Evolutionary conservation across 1,139 yeast species (phyloP).

Genomic region (Diutina mesorugosa): DNA sequence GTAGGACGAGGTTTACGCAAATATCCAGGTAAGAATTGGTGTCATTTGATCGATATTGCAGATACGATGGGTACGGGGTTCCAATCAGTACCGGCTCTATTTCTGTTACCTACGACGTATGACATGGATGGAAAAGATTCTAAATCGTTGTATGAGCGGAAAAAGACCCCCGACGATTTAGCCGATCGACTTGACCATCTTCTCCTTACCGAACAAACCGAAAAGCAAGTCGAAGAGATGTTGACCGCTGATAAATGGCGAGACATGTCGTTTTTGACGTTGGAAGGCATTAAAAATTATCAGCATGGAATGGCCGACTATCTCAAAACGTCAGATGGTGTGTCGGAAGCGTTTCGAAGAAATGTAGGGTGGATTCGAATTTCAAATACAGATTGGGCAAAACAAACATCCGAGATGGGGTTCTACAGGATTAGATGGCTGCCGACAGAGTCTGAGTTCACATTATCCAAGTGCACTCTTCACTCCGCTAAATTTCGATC

Average conservation of each 20-base stretch:
- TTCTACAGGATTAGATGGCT: neutral
- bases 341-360: neutral
- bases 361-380: neutral
- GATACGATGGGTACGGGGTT: slow-evolving; percentile 49
- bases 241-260: neutral
- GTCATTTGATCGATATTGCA: slow-evolving; percentile 72
- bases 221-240: neutral
- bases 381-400: neutral
- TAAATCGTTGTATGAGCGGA: neutral
- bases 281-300: neutral
- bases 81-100: slow-evolving; percentile 47
- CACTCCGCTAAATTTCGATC: neutral
- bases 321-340: neutral
- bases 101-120: slow-evolving; percentile 6
- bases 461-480: neutral
- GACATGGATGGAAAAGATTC: neutral
- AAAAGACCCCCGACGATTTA: neutral
- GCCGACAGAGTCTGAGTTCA: neutral
- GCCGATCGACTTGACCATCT: neutral
- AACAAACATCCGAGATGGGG: neutral
- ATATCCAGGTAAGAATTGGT: slow-evolving; percentile 45
- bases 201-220: neutral
- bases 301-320: neutral
- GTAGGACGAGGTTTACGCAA: slow-evolving; percentile 78
- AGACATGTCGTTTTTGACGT: neutral